These are phyloP conservation scores for Centaurea solstitialis DNA, from an alignment of 129 eudicot species.

Conservation along the genomic window DNA sequence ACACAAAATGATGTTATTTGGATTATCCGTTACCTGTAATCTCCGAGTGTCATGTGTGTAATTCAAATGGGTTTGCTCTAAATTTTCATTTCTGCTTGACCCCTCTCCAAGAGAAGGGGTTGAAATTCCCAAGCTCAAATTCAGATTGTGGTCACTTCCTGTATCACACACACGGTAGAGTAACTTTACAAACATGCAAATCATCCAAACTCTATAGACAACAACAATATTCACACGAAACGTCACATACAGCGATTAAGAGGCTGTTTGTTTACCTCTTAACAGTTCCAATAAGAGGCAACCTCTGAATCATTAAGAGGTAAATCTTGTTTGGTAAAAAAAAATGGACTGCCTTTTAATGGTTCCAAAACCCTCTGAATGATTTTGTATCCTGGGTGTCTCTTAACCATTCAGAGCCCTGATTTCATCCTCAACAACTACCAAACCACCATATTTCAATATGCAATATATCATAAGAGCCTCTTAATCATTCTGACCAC, in stretches of 20 bases:
- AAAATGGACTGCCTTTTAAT: too few species aligned
- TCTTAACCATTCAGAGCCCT: too few species aligned
- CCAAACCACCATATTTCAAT: too few species aligned
- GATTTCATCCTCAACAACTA: too few species aligned
- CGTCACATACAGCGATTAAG: background rate
- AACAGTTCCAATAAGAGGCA: too few species aligned
- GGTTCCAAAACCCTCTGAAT: too few species aligned
- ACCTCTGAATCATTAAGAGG: too few species aligned
- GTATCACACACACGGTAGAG: constrained; percentile 1
- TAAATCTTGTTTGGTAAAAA: too few species aligned
- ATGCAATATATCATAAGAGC: too few species aligned
- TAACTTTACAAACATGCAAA: background rate
- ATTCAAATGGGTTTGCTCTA: constrained; percentile 28
- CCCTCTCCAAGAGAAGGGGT: constrained; percentile 33
- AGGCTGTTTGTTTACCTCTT: too few species aligned
- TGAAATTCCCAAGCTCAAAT: constrained; percentile 70
- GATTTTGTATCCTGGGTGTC: too few species aligned
- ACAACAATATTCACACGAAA: background rate
- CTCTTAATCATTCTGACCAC: too few species aligned
- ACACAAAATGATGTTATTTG: background rate
- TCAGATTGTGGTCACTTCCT: constrained; percentile 55
- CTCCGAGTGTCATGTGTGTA: constrained; percentile 36
- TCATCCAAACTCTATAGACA: background rate
- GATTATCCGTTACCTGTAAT: constrained; percentile 35
- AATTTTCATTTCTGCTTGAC: constrained; percentile 42